These are phyloP conservation scores for Voacanga thouarsii DNA, from an alignment of 257 asterid genomes.

Conservation along the genomic window DNA sequence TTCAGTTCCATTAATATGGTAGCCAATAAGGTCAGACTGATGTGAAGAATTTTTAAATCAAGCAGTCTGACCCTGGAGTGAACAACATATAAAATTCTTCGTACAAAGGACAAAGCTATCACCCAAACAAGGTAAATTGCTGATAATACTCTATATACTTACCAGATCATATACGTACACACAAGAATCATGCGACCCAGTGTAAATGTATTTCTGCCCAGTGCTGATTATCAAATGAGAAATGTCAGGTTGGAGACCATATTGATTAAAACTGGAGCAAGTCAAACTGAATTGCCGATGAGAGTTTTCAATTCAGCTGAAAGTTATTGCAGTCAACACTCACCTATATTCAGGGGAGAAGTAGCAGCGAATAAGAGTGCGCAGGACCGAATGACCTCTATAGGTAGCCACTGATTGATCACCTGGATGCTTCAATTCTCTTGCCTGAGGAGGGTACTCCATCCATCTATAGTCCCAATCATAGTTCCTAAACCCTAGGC, in stretches of 20 bases:
- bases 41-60: no score
- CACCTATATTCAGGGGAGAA: constrained; percentile 87
- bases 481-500: constrained; percentile 44
- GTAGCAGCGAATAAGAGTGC: constrained; percentile 85
- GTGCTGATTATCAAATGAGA: constrained; percentile 42
- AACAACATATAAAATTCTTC: not conserved
- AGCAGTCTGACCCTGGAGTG: no score
- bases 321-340: constrained; percentile 4
- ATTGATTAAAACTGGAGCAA: not conserved
- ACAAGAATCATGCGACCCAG: constrained; percentile 78
- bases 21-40: no score
- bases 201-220: constrained; percentile 88
- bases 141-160: constrained; percentile 22
- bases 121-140: not conserved
- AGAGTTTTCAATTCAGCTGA: not conserved
- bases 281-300: not conserved
- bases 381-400: constrained; percentile 79
- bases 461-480: constrained; percentile 98
- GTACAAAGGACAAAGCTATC: not conserved
- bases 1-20: no score
- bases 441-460: constrained; percentile 78
- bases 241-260: not conserved
- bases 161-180: constrained; percentile 82
- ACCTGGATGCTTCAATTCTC: constrained; percentile 61
- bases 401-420: constrained; percentile 79